Evolutionary conservation across 2,329 filamentous ascomycete genomes (phyloP), one percentile per base, ranked within the genome.

Genomic region (Coleophoma cylindrospora): DNA sequence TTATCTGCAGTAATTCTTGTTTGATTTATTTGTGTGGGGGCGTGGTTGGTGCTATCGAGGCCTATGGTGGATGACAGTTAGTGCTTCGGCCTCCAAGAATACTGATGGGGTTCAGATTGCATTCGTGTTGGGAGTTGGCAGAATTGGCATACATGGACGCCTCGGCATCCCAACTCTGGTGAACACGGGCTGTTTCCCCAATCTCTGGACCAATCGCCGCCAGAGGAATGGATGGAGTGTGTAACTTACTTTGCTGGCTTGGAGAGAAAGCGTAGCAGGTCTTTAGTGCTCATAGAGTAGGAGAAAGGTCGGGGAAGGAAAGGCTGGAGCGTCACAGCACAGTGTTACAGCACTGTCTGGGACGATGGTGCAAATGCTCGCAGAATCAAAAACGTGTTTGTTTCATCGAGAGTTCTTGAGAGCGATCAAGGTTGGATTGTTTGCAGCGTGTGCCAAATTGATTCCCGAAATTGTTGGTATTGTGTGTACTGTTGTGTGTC

Each of bases 181-280:
- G 9, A 2, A 10, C 27, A 27, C 27, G 2, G 27, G 27, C 27
- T 27, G 27, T 27, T 2, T 27, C 2, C 27, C 27, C 27, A 27
- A 8, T 27, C 27, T 7, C 27, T 10, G 7, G 12, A 41, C 6
- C 6, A 12, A 2, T 48, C 34, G 50, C 48, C 36, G 34, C 45
- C 33, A 49, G 21, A 48, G n/a, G 45, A 41, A 13, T 41, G 15
- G 11, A 21, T 13, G 9, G 27, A 38, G 13, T 43, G 34, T 15
- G 27, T n/a, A n/a, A 75, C 87, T 68, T 74, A 95, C 91, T 95
- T 95, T 72, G 89, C 89, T 68, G 90, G 90, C 79, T 94, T 94
- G 69, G 89, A 95, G 64, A 96, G 83, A 77, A 95, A 94, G 75
- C 90, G 88, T 68, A 95, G 83, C 67, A 95, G 84, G 74, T 95